Evolutionary conservation across 495 filamentous ascomycete genomes (phyloP).

Genomic region (Lophiotrema nucula): DNA sequence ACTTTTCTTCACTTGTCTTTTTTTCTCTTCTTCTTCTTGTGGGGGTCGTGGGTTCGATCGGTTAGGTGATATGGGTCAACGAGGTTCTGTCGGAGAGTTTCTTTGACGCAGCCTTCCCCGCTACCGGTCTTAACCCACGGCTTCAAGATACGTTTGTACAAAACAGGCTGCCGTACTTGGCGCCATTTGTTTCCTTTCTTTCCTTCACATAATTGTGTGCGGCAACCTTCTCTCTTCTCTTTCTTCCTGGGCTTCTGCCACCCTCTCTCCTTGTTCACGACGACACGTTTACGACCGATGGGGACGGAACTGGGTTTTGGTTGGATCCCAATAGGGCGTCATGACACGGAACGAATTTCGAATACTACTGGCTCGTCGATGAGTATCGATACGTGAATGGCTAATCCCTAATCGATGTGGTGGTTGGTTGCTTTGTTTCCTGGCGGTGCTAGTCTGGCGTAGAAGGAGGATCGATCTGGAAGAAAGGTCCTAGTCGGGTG

Average conservation of each 20-base stretch:
- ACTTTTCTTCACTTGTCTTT: not conserved
- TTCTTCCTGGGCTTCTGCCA: not conserved
- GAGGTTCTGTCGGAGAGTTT: not conserved
- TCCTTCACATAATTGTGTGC: not conserved
- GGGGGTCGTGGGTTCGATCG: not conserved
- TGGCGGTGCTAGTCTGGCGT: not conserved
- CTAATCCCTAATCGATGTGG: not conserved
- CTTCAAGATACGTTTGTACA: too few relatives aligned
- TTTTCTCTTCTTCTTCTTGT: not conserved
- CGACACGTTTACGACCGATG: slow-evolving; percentile 2
- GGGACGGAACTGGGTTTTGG: not conserved
- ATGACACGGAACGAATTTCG: not conserved
- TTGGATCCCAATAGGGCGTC: not conserved
- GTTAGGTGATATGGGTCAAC: not conserved
- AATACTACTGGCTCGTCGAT: not conserved
- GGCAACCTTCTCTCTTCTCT: not conserved
- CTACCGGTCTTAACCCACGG: not conserved
- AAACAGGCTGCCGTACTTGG: not conserved
- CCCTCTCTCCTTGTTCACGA: slow-evolving; percentile 3
- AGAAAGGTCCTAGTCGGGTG: too few relatives aligned
- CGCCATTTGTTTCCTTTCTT: not conserved
- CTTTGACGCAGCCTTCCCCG: not conserved
- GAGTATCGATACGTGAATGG: not conserved
- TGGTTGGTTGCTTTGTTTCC: not conserved
- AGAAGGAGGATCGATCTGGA: not conserved